Base-by-base conservation (phyloP, 2,329 filamentous ascomycete genomes). In the Microcyclosporella mali region DNA sequence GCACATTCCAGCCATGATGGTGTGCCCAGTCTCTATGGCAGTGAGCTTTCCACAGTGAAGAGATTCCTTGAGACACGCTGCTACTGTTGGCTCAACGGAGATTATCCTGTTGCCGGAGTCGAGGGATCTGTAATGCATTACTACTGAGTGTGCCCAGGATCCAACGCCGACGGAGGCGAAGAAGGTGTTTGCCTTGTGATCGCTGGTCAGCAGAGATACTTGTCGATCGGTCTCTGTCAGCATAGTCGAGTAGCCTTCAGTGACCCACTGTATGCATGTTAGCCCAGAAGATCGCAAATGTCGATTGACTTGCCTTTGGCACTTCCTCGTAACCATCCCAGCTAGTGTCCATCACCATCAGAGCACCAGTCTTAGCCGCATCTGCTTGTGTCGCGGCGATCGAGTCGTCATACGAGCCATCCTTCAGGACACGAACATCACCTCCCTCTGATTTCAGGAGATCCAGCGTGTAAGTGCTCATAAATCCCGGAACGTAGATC, bases 171-270 rank as follows among this genome's bases (percentile, higher is more conserved):
- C 81, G 0, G 85, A 82, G 0, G 75, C 74, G 11, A 90, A 61
- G 21, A 81, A 71, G 8, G 78, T 64, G 30, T 18, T 28, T 12
- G 25, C 15, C 7, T 32, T 48, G 3, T 56, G 50, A 0, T 65
- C 59, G 21, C 33, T 37, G 1, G 41, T 47, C 1, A 66, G 51
- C 0, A 65, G 62, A 0, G 70, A 57, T 8, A 82, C 57, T 56
- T 89, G 84, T 15, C 69, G 59, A 37, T 88, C 82, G 0, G 78
- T 68, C 57, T 92, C 86, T 2, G 65, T 60, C 48, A 89, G 68
- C 74, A 89, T 82, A 0, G 84, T 88, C 3, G 71, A 71, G 55
- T 90, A 92, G 0, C 86, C 86, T 47, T 90, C 79, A 0, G 88
- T 82, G 16, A 89, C 83, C 79, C 82, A 88, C 62, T 77, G 28